Conservation (phyloP, 139 green algal species). For the Pleodorina starrii region DNA sequence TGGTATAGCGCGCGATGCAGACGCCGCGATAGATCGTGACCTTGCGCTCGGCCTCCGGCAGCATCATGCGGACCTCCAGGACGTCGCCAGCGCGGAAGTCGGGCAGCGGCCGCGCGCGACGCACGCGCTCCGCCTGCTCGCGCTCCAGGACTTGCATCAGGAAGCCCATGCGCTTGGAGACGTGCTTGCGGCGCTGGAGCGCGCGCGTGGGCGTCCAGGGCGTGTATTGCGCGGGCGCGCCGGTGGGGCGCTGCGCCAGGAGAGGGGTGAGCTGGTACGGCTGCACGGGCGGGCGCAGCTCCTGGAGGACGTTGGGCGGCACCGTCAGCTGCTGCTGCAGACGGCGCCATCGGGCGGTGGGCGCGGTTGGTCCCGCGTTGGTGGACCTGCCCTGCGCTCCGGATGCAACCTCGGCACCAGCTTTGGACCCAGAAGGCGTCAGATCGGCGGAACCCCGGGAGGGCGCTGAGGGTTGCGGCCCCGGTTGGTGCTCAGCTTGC, state of each 20-base stretch:
- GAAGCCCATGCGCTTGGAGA: constrained; percentile 60
- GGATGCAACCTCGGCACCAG: no score
- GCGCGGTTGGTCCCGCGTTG: no score
- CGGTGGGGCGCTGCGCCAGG: constrained; percentile 2
- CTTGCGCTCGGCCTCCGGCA: constrained; percentile 65
- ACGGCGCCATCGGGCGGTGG: no score
- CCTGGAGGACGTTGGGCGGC: not conserved
- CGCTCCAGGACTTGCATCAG: constrained; percentile 59
- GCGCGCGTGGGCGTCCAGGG: constrained; percentile 66
- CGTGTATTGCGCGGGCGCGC: constrained; percentile 30
- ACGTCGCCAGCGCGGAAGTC: constrained; percentile 68
- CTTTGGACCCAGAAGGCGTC: no score
- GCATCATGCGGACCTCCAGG: constrained; percentile 66
- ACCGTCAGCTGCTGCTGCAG: not conserved
- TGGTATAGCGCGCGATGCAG: constrained; percentile 70
- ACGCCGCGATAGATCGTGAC: constrained; percentile 64
- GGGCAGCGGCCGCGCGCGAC: constrained; percentile 48
- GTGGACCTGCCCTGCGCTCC: no score
- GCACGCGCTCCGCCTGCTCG: constrained; percentile 30
- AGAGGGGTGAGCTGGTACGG: constrained; percentile 17
- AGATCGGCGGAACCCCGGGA: no score
- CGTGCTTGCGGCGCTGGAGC: constrained; percentile 53
- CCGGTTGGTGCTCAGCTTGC: not conserved
- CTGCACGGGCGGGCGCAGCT: constrained; percentile 17
- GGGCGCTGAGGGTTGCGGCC: not conserved